Base-by-base conservation (phyloP, 2,329 filamentous ascomycete species). In the Pestalotiopsis sp. region DNA sequence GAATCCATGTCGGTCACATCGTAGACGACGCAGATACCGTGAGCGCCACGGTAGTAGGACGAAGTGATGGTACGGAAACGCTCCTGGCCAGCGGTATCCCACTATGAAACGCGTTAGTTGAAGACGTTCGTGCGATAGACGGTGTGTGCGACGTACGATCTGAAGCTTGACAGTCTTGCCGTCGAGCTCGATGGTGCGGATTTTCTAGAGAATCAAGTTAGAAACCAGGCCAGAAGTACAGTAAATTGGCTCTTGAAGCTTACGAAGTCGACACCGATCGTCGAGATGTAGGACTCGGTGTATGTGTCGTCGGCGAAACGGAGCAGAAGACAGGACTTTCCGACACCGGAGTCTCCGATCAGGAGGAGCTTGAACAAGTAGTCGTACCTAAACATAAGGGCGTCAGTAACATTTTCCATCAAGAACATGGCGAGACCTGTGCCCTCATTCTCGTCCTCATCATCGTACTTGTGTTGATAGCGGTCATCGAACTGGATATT, bases 311-410 rank as follows among this genome's bases (percentile, higher is more conserved):
- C 96, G 80, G 96, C 96, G 81, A 99, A 99, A 86, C 96, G 94
- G 81, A 99, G 88, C 76, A 99, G 89, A 86, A 99, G 84, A 86
- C 96, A 99, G 80, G 96, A 99, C 92, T 99, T 99, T 92, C 96
- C 96, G 80, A 99, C 96, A 91, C 96, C 96, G 83, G 96, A 99
- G 84, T 99, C 96, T 85, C 96, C 96, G 91, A 99, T 99, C 87
- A 99, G 95, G 84, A 99, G 93, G 75, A 99, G 94, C 91, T 99
- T 99, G 91, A 99, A 99, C 80, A 99, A 94, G 84, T 99, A 99
- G 83, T 99, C 96, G 93, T 99, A 99, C 96, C 96, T 98, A 80
- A 70, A 9, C 7, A 49, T 2, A 14, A 2, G 6, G 20, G 41
- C 5, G n/a, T 39, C 39, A 41, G 27, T 13, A 57, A 49, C 36